Percentiles rank a stretch among this genome's conserved stretches.
Conservation (phyloP, 2,329 filamentous ascomycete species). For the Aspergillus sclerotialis region DNA sequence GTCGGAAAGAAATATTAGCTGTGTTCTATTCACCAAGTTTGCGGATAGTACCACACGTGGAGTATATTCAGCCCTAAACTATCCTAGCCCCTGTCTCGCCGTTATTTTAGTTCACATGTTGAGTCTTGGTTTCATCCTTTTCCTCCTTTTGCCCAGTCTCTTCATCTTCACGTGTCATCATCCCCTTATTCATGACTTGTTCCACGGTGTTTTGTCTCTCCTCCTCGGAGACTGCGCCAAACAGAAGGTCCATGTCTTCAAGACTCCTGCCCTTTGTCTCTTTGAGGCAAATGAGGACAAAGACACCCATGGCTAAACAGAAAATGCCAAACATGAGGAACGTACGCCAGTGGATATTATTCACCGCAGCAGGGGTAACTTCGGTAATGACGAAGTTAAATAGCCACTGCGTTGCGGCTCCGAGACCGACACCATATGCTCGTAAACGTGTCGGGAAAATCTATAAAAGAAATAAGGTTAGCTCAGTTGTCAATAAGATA, state of each 20-base stretch:
- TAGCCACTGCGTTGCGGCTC: slow-evolving; percentile 32
- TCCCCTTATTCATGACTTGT: not conserved
- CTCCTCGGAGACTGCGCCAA: not conserved
- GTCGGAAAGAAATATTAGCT: too few species aligned
- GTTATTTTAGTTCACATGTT: too few species aligned
- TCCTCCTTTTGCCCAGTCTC: not conserved
- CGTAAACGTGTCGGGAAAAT: slow-evolving; percentile 36
- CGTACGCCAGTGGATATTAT: slow-evolving; percentile 32
- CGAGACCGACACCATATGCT: slow-evolving; percentile 34
- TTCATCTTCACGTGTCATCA: not conserved
- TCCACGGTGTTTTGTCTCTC: not conserved
- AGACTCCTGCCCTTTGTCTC: slow-evolving; percentile 33
- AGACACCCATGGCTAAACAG: slow-evolving; percentile 25
- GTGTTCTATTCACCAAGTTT: too few species aligned
- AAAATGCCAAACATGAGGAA: slow-evolving; percentile 36
- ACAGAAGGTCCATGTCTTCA: slow-evolving; percentile 31
- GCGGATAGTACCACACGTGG: too few species aligned
- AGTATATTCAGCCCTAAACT: too few species aligned
- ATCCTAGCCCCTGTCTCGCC: too few species aligned
- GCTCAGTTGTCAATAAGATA: not conserved
- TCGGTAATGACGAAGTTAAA: slow-evolving; percentile 40
- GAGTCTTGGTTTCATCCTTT: too few species aligned
- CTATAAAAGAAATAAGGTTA: slow-evolving; percentile 7
- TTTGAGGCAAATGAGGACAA: slow-evolving; percentile 32
- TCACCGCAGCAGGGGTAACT: slow-evolving; percentile 35